Evolutionary conservation across 2,329 filamentous ascomycete species (phyloP).

Genomic region (Bipolaris cookei): DNA sequence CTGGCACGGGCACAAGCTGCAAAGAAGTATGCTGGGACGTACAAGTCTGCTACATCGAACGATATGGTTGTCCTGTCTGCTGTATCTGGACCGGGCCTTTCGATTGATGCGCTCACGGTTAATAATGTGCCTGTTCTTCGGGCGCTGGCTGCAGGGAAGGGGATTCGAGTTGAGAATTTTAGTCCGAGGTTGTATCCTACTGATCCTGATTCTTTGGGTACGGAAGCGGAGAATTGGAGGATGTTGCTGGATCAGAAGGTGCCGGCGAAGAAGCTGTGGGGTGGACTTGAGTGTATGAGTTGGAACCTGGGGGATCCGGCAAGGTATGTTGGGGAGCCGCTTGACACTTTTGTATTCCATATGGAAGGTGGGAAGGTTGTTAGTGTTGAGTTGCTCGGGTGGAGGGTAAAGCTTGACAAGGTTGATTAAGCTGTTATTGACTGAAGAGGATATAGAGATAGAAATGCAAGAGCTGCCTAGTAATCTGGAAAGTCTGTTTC

Average conservation of each 20-base stretch:
- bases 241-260: constrained; percentile 24
- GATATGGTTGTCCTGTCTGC: constrained; percentile 11
- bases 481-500: constrained; percentile 66
- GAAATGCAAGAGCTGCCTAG: constrained; percentile 32
- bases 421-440: constrained; percentile 1
- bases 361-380: constrained; percentile 4
- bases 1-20: constrained; percentile 26
- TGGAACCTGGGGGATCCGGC: constrained; percentile 29
- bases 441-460: background rate
- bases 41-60: constrained; percentile 22
- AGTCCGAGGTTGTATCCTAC: constrained; percentile 32
- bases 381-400: constrained; percentile 25
- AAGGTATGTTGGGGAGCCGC: constrained; percentile 27
- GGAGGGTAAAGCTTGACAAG: constrained; percentile 20
- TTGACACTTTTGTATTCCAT: constrained; percentile 30
- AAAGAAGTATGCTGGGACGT: constrained; percentile 31
- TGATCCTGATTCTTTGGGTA: constrained; percentile 25
- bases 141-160: constrained; percentile 19
- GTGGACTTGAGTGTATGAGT: constrained; percentile 29
- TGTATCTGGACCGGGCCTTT: constrained; percentile 27
- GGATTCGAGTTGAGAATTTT: constrained; percentile 14
- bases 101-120: constrained; percentile 21
- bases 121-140: constrained; percentile 26
- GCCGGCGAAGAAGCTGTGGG: constrained; percentile 15
- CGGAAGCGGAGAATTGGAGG: constrained; percentile 24